These are phyloP conservation scores for Salix brachista DNA, from an alignment of 345 rosid genomes.

Conservation along the genomic window DNA sequence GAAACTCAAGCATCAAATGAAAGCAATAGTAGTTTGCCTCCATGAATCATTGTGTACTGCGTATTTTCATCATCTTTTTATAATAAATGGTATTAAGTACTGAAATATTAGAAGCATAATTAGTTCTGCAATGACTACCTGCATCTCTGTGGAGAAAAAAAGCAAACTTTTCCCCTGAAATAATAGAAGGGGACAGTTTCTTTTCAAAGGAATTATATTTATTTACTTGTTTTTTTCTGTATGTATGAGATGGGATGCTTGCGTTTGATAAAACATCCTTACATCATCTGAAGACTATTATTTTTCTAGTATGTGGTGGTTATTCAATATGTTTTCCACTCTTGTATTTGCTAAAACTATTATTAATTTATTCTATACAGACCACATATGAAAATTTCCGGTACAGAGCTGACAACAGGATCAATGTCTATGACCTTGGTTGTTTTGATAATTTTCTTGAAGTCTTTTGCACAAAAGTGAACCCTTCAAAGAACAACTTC, in stretches of 20 bases:
- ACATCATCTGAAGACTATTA: background rate
- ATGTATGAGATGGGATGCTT: background rate
- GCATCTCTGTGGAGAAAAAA: background rate
- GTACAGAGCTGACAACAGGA: slow-evolving; percentile 68
- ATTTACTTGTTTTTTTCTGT: background rate
- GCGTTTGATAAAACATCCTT: background rate
- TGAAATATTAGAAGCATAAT: background rate
- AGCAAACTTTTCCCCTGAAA: background rate
- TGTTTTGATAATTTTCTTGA: slow-evolving; percentile 61
- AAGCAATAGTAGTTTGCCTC: background rate
- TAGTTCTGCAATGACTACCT: background rate
- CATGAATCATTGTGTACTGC: no score
- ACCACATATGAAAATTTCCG: slow-evolving; percentile 97
- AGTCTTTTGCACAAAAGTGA: slow-evolving; percentile 63
- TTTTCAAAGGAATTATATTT: background rate
- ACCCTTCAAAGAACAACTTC: slow-evolving; percentile 77
- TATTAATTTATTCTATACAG: slow-evolving; percentile 40
- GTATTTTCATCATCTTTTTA: background rate
- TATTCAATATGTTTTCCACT: background rate
- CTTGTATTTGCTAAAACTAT: slow-evolving; percentile 3
- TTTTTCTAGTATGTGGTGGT: background rate
- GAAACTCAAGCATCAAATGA: background rate
- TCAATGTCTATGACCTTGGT: slow-evolving; percentile 58
- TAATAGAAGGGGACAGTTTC: background rate
- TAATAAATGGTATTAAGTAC: background rate